A percentile compares a stretch with the other conserved stretches of the same genome.
These are phyloP conservation scores for Notholithocarpus densiflorus DNA, from an alignment of 306 rosid species.

Conservation along the genomic window DNA sequence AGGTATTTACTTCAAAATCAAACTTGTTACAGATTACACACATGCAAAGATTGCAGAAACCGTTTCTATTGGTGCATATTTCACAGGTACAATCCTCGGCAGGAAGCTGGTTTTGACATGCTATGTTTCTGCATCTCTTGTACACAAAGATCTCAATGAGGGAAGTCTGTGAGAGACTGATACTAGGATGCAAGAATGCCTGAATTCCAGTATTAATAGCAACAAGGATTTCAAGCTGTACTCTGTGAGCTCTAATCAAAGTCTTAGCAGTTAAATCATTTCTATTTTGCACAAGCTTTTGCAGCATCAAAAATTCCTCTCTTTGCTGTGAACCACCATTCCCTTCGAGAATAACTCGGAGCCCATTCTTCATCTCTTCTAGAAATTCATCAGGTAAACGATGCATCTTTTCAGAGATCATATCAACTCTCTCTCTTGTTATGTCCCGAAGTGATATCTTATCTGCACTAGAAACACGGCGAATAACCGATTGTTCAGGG, in stretches of 20 bases:
- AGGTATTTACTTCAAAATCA: slow-evolving; percentile 96
- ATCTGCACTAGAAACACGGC: slow-evolving; percentile 75
- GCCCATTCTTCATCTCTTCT: slow-evolving; percentile 75
- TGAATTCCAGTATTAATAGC: slow-evolving; percentile 92
- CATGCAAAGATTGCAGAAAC: slow-evolving; percentile 99
- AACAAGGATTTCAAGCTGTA: slow-evolving; percentile 92
- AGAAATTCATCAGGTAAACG: slow-evolving; percentile 75
- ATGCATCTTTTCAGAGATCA: slow-evolving; percentile 78
- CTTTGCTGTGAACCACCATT: slow-evolving; percentile 79
- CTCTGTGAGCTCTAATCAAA: slow-evolving; percentile 82
- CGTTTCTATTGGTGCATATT: slow-evolving; percentile 73
- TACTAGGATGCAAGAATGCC: slow-evolving; percentile 90
- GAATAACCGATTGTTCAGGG: slow-evolving; percentile 79
- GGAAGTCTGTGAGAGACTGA: slow-evolving; percentile 77
- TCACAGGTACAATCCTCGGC: slow-evolving; percentile 96
- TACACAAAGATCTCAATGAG: slow-evolving; percentile 84
- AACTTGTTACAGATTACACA: slow-evolving; percentile 96
- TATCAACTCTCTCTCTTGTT: slow-evolving; percentile 85
- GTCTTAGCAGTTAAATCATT: slow-evolving; percentile 84
- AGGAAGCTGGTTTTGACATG: slow-evolving; percentile 90
- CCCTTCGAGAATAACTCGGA: slow-evolving; percentile 82
- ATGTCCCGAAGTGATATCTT: slow-evolving; percentile 82
- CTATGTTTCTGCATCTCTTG: slow-evolving; percentile 92
- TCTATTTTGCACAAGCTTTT: slow-evolving; percentile 81
- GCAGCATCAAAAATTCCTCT: slow-evolving; percentile 80